Percentiles rank a stretch among this genome's conserved stretches.
Evolutionary conservation across 2,329 filamentous ascomycete species (phyloP).

Genomic region (Coniochaeta sp.): DNA sequence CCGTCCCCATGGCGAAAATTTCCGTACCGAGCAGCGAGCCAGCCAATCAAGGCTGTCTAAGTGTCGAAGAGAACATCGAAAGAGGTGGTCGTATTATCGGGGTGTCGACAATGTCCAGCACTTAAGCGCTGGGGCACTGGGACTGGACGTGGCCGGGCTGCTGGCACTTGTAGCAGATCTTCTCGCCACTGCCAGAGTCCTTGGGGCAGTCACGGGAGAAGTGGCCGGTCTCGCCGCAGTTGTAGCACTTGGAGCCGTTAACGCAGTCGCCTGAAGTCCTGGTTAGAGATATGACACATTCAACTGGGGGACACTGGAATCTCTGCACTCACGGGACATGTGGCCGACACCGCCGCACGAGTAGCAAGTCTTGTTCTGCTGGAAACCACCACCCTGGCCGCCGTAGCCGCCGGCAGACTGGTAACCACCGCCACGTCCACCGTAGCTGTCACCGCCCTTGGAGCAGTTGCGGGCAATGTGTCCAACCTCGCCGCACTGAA

Average conservation of each 20-base stretch:
- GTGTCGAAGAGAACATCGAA: not conserved
- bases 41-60: not conserved
- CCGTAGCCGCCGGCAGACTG: conserved; percentile 35
- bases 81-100: not conserved
- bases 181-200: conserved; percentile 78
- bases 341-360: conserved; percentile 95
- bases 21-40: not conserved
- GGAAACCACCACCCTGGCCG: conserved; percentile 37
- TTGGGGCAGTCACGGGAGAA: conserved; percentile 94
- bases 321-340: conserved; percentile 67
- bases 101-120: not conserved
- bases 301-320: conserved; percentile 6
- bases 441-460: conserved; percentile 46
- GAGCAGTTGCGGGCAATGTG: conserved; percentile 93
- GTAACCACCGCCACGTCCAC: conserved; percentile 33
- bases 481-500: conserved; percentile 80
- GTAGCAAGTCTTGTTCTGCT: conserved; percentile 76
- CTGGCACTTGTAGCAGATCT: conserved; percentile 97
- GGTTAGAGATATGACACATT: not conserved
- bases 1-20: not conserved
- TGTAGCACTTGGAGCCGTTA: conserved; percentile 99
- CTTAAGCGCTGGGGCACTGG: conserved; percentile 57
- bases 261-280: conserved; percentile 69
- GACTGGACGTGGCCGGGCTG: conserved; percentile 84
- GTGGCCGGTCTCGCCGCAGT: conserved; percentile 91